Percentiles rank a stretch among this genome's conserved stretches.
Conservation (phyloP, 148 eudicot genomes). For the Silene conica region DNA sequence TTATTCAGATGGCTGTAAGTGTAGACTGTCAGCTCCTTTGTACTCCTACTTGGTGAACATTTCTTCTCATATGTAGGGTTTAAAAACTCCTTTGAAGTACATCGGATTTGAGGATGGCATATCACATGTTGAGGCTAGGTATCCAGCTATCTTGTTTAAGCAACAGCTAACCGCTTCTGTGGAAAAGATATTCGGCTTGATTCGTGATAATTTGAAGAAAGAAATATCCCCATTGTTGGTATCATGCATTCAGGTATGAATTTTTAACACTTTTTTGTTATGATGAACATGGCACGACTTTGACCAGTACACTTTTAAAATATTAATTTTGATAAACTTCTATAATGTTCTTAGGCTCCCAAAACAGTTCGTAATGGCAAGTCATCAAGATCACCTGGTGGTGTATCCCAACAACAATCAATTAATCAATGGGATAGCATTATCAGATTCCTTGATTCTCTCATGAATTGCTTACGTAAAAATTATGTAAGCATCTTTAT, state of each 20-base stretch:
- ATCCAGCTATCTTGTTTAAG: constrained; percentile 90
- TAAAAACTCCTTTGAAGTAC: constrained; percentile 58
- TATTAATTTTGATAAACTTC: neutral
- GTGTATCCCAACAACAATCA: constrained; percentile 59
- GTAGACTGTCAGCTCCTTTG: neutral
- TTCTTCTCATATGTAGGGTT: constrained; percentile 34
- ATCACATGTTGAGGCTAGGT: constrained; percentile 79
- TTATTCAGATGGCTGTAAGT: neutral
- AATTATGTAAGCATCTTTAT: constrained; percentile 58
- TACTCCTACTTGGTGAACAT: neutral
- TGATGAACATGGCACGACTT: neutral
- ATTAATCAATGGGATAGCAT: constrained; percentile 92
- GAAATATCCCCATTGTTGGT: constrained; percentile 84
- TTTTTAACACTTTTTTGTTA: neutral
- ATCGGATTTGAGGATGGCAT: constrained; percentile 81
- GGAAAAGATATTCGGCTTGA: constrained; percentile 94
- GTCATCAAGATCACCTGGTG: constrained; percentile 77
- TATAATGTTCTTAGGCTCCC: constrained; percentile 58
- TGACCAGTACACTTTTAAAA: neutral
- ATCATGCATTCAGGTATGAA: constrained; percentile 78
- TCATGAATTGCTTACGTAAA: constrained; percentile 65
- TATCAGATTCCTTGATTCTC: constrained; percentile 84
- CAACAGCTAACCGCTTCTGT: constrained; percentile 96
- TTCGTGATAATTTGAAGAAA: constrained; percentile 97
- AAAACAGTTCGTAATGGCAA: constrained; percentile 74